Evolutionary conservation across 192 early-diverging fungal species (phyloP).

Genomic region (Lunasporangiospora selenospora): DNA sequence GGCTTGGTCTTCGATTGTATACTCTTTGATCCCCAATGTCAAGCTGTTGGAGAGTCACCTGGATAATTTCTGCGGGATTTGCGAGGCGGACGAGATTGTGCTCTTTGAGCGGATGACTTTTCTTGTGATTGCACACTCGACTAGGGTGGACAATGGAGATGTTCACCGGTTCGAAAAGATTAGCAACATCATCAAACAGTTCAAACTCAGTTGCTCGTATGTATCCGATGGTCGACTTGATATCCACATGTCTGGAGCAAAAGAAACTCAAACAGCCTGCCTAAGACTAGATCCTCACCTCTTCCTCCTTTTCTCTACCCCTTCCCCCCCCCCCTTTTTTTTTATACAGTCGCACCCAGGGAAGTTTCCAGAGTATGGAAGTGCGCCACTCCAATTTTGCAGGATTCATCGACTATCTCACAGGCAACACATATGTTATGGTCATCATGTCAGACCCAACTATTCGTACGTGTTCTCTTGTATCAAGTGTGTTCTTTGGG

Average conservation of each 20-base stretch:
- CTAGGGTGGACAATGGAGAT: conserved; percentile 64
- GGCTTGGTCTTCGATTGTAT: conserved; percentile 98
- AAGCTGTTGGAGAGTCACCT: conserved; percentile 79
- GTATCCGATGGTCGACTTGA: too few species aligned
- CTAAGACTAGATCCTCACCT: too few species aligned
- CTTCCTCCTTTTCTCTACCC: too few species aligned
- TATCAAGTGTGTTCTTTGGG: too few species aligned
- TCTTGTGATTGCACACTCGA: conserved; percentile 88
- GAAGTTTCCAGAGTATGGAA: conserved; percentile 89
- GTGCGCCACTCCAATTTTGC: conserved; percentile 77
- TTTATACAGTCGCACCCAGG: conserved; percentile 77
- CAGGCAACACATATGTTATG: conserved; percentile 89
- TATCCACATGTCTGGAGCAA: too few species aligned
- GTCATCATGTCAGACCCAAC: conserved; percentile 83
- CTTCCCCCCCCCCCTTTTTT: too few species aligned
- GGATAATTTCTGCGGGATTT: conserved; percentile 77
- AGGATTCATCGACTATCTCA: conserved; percentile 83
- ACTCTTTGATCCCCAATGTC: conserved; percentile 95
- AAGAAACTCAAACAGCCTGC: too few species aligned
- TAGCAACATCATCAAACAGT: conserved; percentile 92
- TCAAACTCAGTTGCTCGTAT: conserved; percentile 83
- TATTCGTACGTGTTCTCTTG: conserved; percentile 69
- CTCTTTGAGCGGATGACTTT: conserved; percentile 97
- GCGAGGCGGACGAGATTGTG: conserved; percentile 94
- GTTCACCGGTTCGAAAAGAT: conserved; percentile 90